These are phyloP conservation scores for Trametes versicolor DNA, from an alignment of 1,284 basidiomycete genomes.

Conservation along the genomic window DNA sequence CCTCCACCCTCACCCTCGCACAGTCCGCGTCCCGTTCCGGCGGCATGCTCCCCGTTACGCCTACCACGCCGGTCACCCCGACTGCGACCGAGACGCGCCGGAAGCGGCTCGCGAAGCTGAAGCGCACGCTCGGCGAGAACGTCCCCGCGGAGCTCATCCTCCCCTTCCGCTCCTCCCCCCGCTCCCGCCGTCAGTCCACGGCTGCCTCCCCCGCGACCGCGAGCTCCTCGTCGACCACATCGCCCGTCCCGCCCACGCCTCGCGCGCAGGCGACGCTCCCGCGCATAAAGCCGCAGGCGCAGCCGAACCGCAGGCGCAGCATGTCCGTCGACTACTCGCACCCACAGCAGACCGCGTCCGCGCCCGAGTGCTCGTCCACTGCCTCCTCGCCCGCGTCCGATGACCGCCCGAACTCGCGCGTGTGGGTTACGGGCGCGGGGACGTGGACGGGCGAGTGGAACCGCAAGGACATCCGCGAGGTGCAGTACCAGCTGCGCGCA, in stretches of 20 bases:
- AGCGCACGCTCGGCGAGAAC: slow-evolving; percentile 62
- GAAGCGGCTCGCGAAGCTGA: slow-evolving; percentile 58
- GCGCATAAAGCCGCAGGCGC: neutral
- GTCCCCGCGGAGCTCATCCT: slow-evolving; percentile 64
- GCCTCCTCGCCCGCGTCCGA: neutral
- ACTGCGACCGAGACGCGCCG: slow-evolving; percentile 42
- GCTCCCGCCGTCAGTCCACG: slow-evolving; percentile 12
- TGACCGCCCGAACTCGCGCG: slow-evolving; percentile 30
- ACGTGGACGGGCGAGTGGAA: slow-evolving; percentile 47
- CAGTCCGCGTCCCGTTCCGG: slow-evolving; percentile 17
- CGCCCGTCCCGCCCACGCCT: slow-evolving; percentile 7
- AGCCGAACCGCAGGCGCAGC: slow-evolving; percentile 30
- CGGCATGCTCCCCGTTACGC: slow-evolving; percentile 31
- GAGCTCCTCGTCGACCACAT: neutral
- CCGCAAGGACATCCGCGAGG: slow-evolving; percentile 44
- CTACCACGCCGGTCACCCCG: slow-evolving; percentile 38
- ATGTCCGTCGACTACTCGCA: slow-evolving; percentile 38
- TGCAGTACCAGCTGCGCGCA: slow-evolving; percentile 43
- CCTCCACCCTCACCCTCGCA: slow-evolving; percentile 20
- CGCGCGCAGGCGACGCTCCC: neutral
- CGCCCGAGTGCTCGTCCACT: slow-evolving; percentile 3
- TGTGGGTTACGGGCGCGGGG: slow-evolving; percentile 41
- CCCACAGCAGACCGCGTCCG: neutral
- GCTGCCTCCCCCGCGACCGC: slow-evolving; percentile 6
- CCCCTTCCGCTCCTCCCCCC: slow-evolving; percentile 24